Conservation (phyloP, 352 stramenopile species). For the Phytophthora vignae region DNA sequence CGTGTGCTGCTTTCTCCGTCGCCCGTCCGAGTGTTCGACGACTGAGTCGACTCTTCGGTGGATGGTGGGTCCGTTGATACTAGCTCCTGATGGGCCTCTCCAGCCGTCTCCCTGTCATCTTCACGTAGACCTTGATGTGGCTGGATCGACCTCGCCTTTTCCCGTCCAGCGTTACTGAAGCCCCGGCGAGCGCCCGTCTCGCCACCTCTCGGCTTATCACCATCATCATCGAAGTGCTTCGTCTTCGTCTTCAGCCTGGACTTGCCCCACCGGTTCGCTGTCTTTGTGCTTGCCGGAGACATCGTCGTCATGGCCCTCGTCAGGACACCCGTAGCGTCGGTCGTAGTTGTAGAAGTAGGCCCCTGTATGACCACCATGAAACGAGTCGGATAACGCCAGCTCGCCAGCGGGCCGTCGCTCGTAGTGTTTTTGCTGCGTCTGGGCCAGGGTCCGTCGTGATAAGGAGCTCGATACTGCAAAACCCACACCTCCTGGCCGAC, state of each 20-base stretch:
- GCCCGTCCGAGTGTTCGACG: background rate
- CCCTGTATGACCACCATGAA: background rate
- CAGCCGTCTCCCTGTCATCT: background rate
- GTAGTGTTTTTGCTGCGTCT: too few species aligned
- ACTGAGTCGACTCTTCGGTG: background rate
- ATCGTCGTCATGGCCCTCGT: background rate
- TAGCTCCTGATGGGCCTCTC: background rate
- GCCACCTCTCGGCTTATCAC: background rate
- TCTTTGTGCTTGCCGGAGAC: background rate
- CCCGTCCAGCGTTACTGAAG: background rate
- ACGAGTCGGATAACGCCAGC: too few species aligned
- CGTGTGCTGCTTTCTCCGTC: background rate
- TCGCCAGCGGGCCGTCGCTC: background rate
- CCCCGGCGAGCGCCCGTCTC: background rate
- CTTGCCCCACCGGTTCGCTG: background rate
- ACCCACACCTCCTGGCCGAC: too few species aligned
- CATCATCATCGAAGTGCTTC: background rate
- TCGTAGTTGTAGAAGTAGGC: background rate
- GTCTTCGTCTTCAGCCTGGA: background rate
- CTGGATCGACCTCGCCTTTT: background rate
- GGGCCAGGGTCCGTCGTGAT: too few species aligned
- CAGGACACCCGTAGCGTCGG: background rate
- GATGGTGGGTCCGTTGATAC: background rate
- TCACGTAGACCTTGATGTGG: background rate
- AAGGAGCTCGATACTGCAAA: too few species aligned